These are phyloP conservation scores for Colletotrichum sp. DNA, from an alignment of 2,329 filamentous ascomycete genomes.

Conservation along the genomic window DNA sequence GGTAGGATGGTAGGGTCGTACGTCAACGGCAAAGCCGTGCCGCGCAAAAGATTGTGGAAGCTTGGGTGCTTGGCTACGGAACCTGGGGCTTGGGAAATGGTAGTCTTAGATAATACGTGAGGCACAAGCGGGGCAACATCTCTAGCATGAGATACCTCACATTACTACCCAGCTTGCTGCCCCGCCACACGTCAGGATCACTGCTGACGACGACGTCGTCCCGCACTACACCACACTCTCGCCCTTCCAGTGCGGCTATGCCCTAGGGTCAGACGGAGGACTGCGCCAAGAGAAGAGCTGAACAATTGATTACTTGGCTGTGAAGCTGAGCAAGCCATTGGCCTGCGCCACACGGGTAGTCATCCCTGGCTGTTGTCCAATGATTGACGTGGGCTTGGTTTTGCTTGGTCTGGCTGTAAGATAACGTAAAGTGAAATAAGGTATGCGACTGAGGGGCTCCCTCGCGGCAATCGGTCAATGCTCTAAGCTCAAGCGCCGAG, in stretches of 20 bases:
- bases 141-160: not conserved
- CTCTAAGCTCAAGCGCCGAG: not conserved
- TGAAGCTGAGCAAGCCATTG: not conserved
- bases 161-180: not conserved
- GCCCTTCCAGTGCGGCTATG: not conserved
- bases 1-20: not conserved
- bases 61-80: not conserved
- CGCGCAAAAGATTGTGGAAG: slow-evolving; percentile 2
- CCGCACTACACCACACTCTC: not conserved
- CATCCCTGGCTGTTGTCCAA: not conserved
- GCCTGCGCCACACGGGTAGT: not conserved
- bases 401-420: not conserved
- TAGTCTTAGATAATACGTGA: slow-evolving; percentile 3
- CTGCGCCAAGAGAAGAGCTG: not conserved
- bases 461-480: not conserved
- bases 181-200: slow-evolving; percentile 9
- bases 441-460: not conserved
- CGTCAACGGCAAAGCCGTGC: slow-evolving; percentile 13
- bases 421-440: not conserved
- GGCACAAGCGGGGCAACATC: not conserved
- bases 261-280: not conserved
- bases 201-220: slow-evolving; percentile 14
- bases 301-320: not conserved
- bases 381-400: not conserved
- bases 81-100: not conserved